phyloP scores from a whole-genome alignment of 1,139 yeast genomes.

The Geotrichum armillariae region DNA sequence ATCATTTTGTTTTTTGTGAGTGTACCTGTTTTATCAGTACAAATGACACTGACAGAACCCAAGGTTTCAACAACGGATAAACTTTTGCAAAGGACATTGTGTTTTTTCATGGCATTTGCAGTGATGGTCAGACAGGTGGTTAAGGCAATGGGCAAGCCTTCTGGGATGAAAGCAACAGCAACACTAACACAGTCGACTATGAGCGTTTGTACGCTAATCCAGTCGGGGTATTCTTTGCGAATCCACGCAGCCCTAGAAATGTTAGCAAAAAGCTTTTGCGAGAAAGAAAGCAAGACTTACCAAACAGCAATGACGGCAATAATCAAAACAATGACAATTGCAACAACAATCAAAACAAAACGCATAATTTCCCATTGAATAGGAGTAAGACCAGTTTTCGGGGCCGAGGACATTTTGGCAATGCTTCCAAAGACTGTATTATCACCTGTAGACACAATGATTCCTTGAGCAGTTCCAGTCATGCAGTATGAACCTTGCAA shows the following conservation, averaged over 20 bases:
- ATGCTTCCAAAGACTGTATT: slow-evolving; percentile 50
- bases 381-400: slow-evolving; percentile 44
- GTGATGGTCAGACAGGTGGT: slow-evolving; percentile 52
- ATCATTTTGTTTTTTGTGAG: slow-evolving; percentile 51
- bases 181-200: slow-evolving; percentile 40
- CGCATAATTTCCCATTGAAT: slow-evolving; percentile 47
- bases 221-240: slow-evolving; percentile 42
- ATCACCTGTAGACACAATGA: slow-evolving; percentile 48
- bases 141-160: slow-evolving; percentile 52
- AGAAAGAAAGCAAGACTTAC: slow-evolving; percentile 42
- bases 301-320: slow-evolving; percentile 47
- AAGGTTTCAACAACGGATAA: slow-evolving; percentile 71
- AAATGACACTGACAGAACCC: slow-evolving; percentile 49
- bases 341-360: slow-evolving; percentile 44
- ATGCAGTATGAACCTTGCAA: slow-evolving; percentile 51
- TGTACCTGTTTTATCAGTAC: slow-evolving; percentile 55
- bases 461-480: slow-evolving; percentile 49
- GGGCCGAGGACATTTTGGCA: slow-evolving; percentile 45
- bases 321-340: slow-evolving; percentile 42
- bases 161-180: slow-evolving; percentile 53
- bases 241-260: slow-evolving; percentile 42
- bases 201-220: slow-evolving; percentile 47
- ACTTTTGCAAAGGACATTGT: slow-evolving; percentile 47
- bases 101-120: slow-evolving; percentile 47
- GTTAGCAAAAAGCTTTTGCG: slow-evolving; percentile 37